Evolutionary conservation across 495 filamentous ascomycete species (phyloP).

Genomic region (Neurospora cerealis): DNA sequence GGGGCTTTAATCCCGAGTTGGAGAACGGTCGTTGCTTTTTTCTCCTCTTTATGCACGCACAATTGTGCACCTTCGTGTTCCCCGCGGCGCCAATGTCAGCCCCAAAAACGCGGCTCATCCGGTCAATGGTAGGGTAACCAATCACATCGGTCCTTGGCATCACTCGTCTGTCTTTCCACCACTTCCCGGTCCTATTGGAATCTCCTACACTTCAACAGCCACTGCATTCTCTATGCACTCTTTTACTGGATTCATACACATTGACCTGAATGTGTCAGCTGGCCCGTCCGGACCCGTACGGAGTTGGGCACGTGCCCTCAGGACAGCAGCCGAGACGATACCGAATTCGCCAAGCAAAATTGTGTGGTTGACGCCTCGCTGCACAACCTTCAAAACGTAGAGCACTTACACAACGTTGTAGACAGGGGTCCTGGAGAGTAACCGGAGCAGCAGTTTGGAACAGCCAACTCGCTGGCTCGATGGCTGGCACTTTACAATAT

Average conservation of each 20-base stretch:
- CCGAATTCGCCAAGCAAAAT: background rate
- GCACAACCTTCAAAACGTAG: background rate
- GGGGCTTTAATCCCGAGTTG: background rate
- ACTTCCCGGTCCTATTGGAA: background rate
- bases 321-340: background rate
- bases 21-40: background rate
- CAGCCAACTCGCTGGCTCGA: background rate
- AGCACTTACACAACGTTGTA: background rate
- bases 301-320: background rate
- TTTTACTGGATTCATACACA: background rate
- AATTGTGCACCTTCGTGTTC: background rate
- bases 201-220: background rate
- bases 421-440: background rate
- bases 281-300: background rate
- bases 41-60: background rate
- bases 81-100: background rate
- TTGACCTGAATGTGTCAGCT: background rate
- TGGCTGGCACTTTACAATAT: background rate
- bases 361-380: background rate
- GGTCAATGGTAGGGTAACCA: background rate
- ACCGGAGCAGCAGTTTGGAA: background rate
- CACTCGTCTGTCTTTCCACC: background rate
- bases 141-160: background rate
- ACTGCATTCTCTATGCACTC: background rate
- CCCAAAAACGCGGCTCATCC: background rate